Conservation (phyloP, 139 green algal genomes). For the Gonium pectorale region DNA sequence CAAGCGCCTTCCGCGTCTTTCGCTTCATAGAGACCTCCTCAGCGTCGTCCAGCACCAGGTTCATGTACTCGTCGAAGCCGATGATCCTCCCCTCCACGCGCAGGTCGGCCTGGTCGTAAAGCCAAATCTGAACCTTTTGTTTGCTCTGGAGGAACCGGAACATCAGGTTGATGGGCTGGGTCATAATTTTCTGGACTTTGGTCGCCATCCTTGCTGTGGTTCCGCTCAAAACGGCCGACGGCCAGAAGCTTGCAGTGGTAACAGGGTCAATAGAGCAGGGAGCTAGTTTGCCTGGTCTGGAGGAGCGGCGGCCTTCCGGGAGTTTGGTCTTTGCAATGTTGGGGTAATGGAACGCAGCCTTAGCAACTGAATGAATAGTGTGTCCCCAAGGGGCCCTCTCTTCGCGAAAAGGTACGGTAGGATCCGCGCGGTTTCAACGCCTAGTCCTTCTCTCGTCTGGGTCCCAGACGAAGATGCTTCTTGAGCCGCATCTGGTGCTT, state of each 20-base stretch:
- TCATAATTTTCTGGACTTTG: slow-evolving; percentile 80
- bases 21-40: slow-evolving; percentile 97
- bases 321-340: too few relatives aligned
- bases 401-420: too few relatives aligned
- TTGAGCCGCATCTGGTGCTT: too few relatives aligned
- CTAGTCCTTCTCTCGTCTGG: too few relatives aligned
- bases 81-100: slow-evolving; percentile 97
- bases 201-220: slow-evolving; percentile 63
- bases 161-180: slow-evolving; percentile 94
- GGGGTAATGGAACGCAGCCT: too few relatives aligned
- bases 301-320: too few relatives aligned
- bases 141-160: slow-evolving; percentile 97
- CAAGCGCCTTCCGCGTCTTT: slow-evolving; percentile 92
- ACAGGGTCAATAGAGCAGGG: background rate
- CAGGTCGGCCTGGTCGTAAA: slow-evolving; percentile 96
- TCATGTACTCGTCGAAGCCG: slow-evolving; percentile 99
- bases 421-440: too few relatives aligned
- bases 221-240: background rate
- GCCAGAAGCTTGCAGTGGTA: background rate
- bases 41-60: slow-evolving; percentile 98
- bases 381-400: too few relatives aligned
- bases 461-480: too few relatives aligned
- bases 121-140: slow-evolving; percentile 96
- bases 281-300: too few relatives aligned
- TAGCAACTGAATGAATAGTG: too few relatives aligned